Conservation (phyloP, 805 yeast species). For the Saturnispora mendoncae region DNA sequence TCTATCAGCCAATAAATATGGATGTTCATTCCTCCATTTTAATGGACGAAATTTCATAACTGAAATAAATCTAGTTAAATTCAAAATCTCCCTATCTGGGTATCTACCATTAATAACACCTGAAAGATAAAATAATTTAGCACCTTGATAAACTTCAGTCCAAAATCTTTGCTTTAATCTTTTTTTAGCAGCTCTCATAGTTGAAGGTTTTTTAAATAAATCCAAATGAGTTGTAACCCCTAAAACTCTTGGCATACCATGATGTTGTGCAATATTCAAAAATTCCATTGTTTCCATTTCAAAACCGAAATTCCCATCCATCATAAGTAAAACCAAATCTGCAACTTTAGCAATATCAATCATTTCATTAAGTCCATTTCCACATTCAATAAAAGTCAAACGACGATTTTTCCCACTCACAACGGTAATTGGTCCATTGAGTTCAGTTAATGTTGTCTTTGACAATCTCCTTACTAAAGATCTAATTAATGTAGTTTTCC, state of each 20-base stretch:
- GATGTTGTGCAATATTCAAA: conserved; percentile 90
- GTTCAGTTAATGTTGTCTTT: conserved; percentile 74
- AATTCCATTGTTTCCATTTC: conserved; percentile 99
- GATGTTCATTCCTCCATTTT: conserved; percentile 98
- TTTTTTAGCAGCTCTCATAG: conserved; percentile 86
- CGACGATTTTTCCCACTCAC: conserved; percentile 93
- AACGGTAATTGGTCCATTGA: conserved; percentile 93
- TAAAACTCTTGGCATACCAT: conserved; percentile 96
- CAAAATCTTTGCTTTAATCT: conserved; percentile 89
- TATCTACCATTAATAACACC: conserved; percentile 97
- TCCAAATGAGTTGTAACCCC: conserved; percentile 96
- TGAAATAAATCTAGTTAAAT: conserved; percentile 82
- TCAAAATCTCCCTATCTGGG: conserved; percentile 92
- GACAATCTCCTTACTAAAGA: conserved; percentile 82
- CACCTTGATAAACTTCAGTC: conserved; percentile 99
- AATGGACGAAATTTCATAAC: conserved; percentile 99
- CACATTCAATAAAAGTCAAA: conserved; percentile 85
- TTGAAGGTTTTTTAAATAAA: conserved; percentile 79
- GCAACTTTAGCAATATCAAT: conserved; percentile 93
- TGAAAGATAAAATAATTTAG: conserved; percentile 84
- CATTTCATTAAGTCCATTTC: conserved; percentile 91
- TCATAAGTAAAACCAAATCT: conserved; percentile 77
- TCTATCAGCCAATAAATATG: conserved; percentile 85
- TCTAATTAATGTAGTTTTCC: conserved; percentile 87
- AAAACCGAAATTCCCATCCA: conserved; percentile 95